Conservation (phyloP, 352 stramenopile species). For the Phytopythium delawarense region DNA sequence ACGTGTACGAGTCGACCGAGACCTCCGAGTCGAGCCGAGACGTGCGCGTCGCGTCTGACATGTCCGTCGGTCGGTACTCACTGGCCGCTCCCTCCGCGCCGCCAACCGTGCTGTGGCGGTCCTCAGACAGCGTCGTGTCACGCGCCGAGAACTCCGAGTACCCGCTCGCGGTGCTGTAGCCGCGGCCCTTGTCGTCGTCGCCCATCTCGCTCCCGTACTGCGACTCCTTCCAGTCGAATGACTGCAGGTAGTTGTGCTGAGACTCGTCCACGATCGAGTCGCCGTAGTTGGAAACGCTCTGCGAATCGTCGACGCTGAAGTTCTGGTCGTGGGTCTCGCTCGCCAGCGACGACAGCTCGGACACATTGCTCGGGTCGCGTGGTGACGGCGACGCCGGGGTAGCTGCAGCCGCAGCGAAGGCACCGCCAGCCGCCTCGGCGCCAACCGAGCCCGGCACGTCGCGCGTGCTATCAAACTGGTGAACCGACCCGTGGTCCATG, state of each 20-base stretch:
- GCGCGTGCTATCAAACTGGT: constrained; percentile 13
- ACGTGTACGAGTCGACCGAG: constrained; percentile 71
- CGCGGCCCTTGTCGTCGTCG: constrained; percentile 30
- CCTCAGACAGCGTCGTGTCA: constrained; percentile 20
- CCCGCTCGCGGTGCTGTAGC: constrained; percentile 39
- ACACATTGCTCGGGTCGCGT: constrained; percentile 33
- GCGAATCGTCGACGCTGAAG: constrained; percentile 9
- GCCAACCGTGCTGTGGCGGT: constrained; percentile 12
- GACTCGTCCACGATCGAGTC: constrained; percentile 36
- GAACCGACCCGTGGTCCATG: constrained; percentile 24
- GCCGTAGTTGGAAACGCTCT: constrained; percentile 56
- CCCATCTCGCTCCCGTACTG: constrained; percentile 35
- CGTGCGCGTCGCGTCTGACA: constrained; percentile 36
- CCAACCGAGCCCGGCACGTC: background rate
- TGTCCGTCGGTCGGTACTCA: constrained; percentile 19
- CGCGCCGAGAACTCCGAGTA: constrained; percentile 27
- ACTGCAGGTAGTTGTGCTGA: constrained; percentile 39
- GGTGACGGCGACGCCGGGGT: constrained; percentile 4
- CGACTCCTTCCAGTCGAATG: constrained; percentile 46
- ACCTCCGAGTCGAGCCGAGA: constrained; percentile 55
- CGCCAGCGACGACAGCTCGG: constrained; percentile 39
- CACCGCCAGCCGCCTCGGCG: constrained; percentile 16
- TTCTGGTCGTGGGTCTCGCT: constrained; percentile 12
- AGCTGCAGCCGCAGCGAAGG: constrained; percentile 3
- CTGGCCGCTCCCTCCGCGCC: background rate